Evolutionary conservation across 345 rosid species (phyloP), one percentile per base, ranked within the genome.

Genomic region (Syzygium jambos): DNA sequence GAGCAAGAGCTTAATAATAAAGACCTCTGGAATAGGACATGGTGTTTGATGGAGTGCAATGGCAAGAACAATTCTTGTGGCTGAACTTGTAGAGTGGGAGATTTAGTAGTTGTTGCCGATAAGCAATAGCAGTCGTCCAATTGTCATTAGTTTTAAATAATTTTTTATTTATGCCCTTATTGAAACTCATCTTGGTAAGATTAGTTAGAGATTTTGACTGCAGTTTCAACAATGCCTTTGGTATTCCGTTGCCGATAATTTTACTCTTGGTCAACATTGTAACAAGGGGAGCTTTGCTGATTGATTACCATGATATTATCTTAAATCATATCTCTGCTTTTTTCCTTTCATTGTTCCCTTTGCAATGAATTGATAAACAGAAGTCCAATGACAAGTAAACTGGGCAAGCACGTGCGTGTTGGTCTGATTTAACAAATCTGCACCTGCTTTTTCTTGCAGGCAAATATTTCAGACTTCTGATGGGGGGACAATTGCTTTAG

Each of bases 401-500:
- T n/a, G 38, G 46, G 80, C 49, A 34, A 73, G 22, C 43, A 84
- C 0, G 7, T 29, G 27, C 53, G 13, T 4, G 55, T 34, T 2
- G 17, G 52, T 41, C 51, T 43, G 51, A 17, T 46, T 59, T 7
- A 30, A 68, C 41, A 68, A 65, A 73, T 84, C 49, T 84, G 17
- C 41, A 14, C 49, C 61, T 41, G 34, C 15, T 84, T 43, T 61
- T 83, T 41, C 22, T 90, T 80, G 87, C 90, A 97, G 99, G 86
- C 92, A 95, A 63, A 88, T 96, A 15, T 97, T 94, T 93, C 91
- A 86, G 86, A 88, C 94, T 92, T 91, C 95, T 87, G 99, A 97
- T 92, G 99, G 97, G 52, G 98, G 98, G 89, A 96, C 95, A 51
- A 93, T 97, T 88, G 99, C 97, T 87, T 86, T 97, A 91, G 98